Conservation (phyloP, 1,139 yeast species). For the Pichia sp. region DNA sequence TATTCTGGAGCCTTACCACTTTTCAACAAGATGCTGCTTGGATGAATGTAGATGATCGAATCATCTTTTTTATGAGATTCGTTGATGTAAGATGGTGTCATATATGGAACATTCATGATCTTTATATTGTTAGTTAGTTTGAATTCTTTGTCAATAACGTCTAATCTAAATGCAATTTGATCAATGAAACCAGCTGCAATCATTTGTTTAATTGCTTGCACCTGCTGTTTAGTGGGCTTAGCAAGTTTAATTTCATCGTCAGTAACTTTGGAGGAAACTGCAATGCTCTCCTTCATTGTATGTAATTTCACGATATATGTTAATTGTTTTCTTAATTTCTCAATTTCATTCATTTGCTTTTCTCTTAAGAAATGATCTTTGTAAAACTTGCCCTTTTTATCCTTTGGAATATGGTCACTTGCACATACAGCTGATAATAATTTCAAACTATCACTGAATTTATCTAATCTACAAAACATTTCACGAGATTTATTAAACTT, state of each 20-base stretch:
- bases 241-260: slow-evolving; percentile 52
- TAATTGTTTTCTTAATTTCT: slow-evolving; percentile 73
- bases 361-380: slow-evolving; percentile 54
- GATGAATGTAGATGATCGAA: slow-evolving; percentile 67
- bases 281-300: slow-evolving; percentile 53
- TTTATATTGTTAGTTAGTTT: slow-evolving; percentile 51
- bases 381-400: slow-evolving; percentile 43
- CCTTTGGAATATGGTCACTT: slow-evolving; percentile 61
- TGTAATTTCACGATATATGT: slow-evolving; percentile 64
- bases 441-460: slow-evolving; percentile 66
- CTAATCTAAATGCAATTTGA: slow-evolving; percentile 83
- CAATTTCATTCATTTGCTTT: slow-evolving; percentile 78
- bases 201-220: slow-evolving; percentile 83
- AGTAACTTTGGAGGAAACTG: slow-evolving; percentile 36
- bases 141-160: slow-evolving; percentile 60
- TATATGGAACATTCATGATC: slow-evolving; percentile 65
- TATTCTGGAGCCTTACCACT: slow-evolving; percentile 63
- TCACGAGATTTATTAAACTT: slow-evolving; percentile 52
- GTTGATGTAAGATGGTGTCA: slow-evolving; percentile 45
- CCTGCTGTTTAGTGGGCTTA: slow-evolving; percentile 65
- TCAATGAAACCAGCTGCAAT: slow-evolving; percentile 89
- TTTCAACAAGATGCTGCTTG: slow-evolving; percentile 56
- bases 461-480: slow-evolving; percentile 61
- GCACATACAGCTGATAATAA: slow-evolving; percentile 85
- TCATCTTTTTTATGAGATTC: slow-evolving; percentile 36